Base-by-base conservation (phyloP, 768 basidiomycete species). In the Mycena pura region DNA sequence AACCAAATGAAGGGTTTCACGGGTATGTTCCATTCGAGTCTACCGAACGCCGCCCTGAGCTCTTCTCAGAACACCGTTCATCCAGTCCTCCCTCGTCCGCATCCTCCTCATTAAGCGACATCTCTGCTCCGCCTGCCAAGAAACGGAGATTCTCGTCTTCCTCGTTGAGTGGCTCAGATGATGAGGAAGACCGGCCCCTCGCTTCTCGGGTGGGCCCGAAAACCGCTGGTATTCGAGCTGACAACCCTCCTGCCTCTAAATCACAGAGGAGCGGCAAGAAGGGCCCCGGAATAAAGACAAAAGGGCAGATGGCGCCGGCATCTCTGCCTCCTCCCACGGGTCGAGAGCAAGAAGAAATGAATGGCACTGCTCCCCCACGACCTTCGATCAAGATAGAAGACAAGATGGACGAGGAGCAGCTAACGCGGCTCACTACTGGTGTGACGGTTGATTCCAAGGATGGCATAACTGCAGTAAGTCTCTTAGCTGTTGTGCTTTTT, bases 371-470 rank as follows among this genome's bases (percentile, higher is more conserved):
- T 49, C 78, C 80, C 22, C 77, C 78, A 40, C 84, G 82, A 21
- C 57, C 82, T 6, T 82, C 81, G 64, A 78, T 91, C 62, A 92
- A 91, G 70, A 72, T 89, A 2, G 92, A 94, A 72, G 92, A 91
- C 46, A 88, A 86, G 71, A 84, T 93, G 82, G 89, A 92, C 47
- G 91, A 91, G 68, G 81, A 83, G 28, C 91, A 93, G 70, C 74
- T 94, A 17, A 86, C 84, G 45, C 84, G 92, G 38, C 80, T 96
- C 52, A 89, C 89, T 15, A 91, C 90, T 15, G 93, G 92, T 27
- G 88, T 92, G 6, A 88, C 92, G 3, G 82, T 93, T 3, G 92
- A 95, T 70, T 81, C 87, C 8, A 81, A 79, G 24, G 79, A 63
- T 66, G 78, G 62, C 65, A 76, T 84, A 17, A 73, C 82, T 54